Percentiles rank a stretch among this genome's conserved stretches.
Evolutionary conservation across 2,329 filamentous ascomycete genomes (phyloP).

Genomic region (Ophiocordyceps camponoti-leonardi): DNA sequence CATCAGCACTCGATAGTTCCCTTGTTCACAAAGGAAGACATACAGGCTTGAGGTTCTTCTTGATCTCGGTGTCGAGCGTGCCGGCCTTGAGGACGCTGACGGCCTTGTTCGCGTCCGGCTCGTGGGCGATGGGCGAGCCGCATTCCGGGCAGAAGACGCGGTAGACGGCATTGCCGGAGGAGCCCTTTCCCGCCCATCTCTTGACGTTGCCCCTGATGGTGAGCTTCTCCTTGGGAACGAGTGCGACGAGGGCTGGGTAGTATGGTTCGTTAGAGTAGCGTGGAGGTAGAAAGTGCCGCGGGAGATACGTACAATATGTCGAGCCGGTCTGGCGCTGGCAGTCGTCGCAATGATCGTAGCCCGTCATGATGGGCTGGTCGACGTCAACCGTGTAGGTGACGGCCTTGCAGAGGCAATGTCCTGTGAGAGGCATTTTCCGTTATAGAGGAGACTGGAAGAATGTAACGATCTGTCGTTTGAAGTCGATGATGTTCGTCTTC

Average conservation of each 20-base stretch:
- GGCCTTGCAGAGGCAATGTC: slow-evolving; percentile 55
- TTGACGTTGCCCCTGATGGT: slow-evolving; percentile 46
- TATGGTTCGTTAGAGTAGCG: background rate
- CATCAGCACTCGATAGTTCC: background rate
- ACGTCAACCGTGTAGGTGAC: slow-evolving; percentile 48
- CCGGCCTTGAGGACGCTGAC: slow-evolving; percentile 50
- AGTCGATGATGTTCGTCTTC: no score
- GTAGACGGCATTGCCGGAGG: slow-evolving; percentile 45
- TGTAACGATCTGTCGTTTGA: no score
- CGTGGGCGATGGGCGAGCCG: slow-evolving; percentile 52
- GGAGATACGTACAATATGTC: slow-evolving; percentile 39
- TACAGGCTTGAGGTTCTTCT: slow-evolving; percentile 50
- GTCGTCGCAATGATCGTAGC: slow-evolving; percentile 57
- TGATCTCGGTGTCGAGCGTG: slow-evolving; percentile 43
- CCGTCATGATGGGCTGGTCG: slow-evolving; percentile 34
- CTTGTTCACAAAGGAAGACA: slow-evolving; percentile 8
- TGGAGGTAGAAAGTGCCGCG: background rate
- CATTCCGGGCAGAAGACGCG: slow-evolving; percentile 54
- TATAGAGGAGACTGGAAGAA: no score
- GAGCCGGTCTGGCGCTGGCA: slow-evolving; percentile 55
- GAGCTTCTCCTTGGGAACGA: slow-evolving; percentile 50
- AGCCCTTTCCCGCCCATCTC: slow-evolving; percentile 42
- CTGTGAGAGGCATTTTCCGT: slow-evolving; percentile 40
- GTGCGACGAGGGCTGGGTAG: slow-evolving; percentile 41
- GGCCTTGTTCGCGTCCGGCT: slow-evolving; percentile 50